These are phyloP conservation scores for Bipolaris oryzae DNA, from an alignment of 2,329 filamentous ascomycete genomes.

Conservation along the genomic window DNA sequence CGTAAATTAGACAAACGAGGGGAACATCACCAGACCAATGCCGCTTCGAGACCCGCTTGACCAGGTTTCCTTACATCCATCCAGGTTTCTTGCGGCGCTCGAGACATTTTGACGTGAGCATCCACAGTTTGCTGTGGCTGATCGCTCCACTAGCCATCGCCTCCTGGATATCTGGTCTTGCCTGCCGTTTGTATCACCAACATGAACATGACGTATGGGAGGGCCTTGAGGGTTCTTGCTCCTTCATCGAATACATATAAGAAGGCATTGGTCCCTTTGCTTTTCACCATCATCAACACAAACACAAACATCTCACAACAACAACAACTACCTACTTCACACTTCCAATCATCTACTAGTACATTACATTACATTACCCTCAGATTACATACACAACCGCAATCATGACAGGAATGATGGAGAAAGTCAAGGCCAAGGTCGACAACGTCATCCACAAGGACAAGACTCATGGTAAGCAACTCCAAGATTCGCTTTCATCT, in stretches of 20 bases:
- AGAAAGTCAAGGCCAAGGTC: conserved; percentile 49
- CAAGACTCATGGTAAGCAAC: conserved; percentile 31
- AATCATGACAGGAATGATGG: conserved; percentile 40
- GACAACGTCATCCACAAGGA: conserved; percentile 47
- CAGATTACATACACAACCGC: conserved; percentile 15
- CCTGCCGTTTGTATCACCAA: conserved; percentile 24
- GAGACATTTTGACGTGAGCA: conserved; percentile 2
- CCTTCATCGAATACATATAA: conserved; percentile 23
- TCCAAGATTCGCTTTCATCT: background rate
- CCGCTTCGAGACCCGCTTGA: conserved; percentile 6
- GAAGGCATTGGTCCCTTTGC: conserved; percentile 8
- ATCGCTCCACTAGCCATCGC: conserved; percentile 18
- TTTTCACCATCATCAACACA: conserved; percentile 9
- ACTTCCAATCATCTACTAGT: conserved; percentile 7
- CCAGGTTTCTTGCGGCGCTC: conserved; percentile 21
- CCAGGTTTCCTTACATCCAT: conserved; percentile 2
- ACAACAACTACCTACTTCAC: conserved; percentile 6
- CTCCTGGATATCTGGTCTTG: background rate
- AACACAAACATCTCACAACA: background rate
- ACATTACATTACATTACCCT: background rate
- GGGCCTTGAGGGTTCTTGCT: conserved; percentile 12
- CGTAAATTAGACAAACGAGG: conserved; percentile 2
- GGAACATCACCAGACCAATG: conserved; percentile 10
- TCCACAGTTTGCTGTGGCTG: conserved; percentile 19
- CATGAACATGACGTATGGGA: conserved; percentile 28